Conservation (phyloP, 192 early-diverging fungal genomes). For the Backusella circina region DNA sequence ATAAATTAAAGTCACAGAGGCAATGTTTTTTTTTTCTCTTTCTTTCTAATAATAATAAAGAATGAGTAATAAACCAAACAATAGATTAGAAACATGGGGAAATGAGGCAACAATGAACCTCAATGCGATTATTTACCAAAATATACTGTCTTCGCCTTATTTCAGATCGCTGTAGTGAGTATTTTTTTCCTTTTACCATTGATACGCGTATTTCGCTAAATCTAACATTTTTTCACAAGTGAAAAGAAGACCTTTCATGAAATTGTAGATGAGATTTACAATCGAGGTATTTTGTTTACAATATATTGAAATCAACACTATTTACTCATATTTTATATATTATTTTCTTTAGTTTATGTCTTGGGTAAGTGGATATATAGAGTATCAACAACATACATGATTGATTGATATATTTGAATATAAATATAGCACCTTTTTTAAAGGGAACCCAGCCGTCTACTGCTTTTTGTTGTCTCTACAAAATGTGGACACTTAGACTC, state of each 20-base stretch:
- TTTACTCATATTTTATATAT: background rate
- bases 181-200: too few species aligned
- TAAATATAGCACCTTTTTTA: conserved; percentile 73
- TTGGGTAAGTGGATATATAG: conserved; percentile 11
- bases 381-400: background rate
- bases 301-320: background rate
- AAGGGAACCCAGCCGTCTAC: conserved; percentile 76
- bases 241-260: conserved; percentile 76
- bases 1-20: background rate
- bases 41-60: background rate
- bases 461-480: conserved; percentile 81
- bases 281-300: conserved; percentile 44
- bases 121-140: conserved; percentile 66
- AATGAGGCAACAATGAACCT: conserved; percentile 82
- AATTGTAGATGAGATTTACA: conserved; percentile 71
- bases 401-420: too few species aligned
- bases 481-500: conserved; percentile 75
- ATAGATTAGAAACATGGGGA: conserved; percentile 65
- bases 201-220: background rate
- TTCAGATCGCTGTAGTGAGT: conserved; percentile 71
- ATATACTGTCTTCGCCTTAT: conserved; percentile 72
- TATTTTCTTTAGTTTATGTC: conserved; percentile 21
- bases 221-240: conserved; percentile 21
- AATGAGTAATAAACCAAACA: conserved; percentile 23
- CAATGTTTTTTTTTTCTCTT: conserved; percentile 7